Percentiles rank a stretch among this genome's conserved stretches.
Conservation (phyloP, 139 green algal genomes). For the Zygnema cylindricum region DNA sequence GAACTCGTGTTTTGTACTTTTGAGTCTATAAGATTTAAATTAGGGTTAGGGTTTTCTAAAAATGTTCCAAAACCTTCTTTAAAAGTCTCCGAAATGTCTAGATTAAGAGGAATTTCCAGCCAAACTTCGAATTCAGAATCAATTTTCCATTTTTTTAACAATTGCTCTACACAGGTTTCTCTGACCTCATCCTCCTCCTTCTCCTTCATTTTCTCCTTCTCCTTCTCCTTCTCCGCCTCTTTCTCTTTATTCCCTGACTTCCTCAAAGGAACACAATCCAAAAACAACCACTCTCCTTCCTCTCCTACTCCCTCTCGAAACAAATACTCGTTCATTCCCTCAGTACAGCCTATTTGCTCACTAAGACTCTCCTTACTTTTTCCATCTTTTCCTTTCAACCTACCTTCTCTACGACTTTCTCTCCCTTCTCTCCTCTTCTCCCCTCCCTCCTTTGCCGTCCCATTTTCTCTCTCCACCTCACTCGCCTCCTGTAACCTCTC, state of each 20-base stretch:
- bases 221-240: background rate
- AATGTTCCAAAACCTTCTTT: background rate
- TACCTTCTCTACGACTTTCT: too few species aligned
- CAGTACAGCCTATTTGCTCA: background rate
- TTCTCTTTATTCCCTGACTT: background rate
- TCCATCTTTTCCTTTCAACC: too few species aligned
- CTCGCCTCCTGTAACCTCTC: background rate
- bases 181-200: background rate
- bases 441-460: background rate
- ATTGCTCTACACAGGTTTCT: background rate
- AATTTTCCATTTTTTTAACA: too few species aligned
- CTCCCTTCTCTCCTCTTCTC: background rate
- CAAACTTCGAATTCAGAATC: too few species aligned
- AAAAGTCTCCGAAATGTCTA: conserved; percentile 3
- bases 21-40: too few species aligned
- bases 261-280: too few species aligned
- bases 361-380: background rate
- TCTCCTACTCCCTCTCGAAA: background rate
- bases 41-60: too few species aligned
- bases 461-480: background rate
- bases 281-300: background rate
- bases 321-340: background rate
- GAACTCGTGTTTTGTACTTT: too few species aligned
- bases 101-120: background rate
- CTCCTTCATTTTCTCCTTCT: background rate